Conservation (phyloP, 345 rosid species). For the Raphanus raphanistrum region DNA sequence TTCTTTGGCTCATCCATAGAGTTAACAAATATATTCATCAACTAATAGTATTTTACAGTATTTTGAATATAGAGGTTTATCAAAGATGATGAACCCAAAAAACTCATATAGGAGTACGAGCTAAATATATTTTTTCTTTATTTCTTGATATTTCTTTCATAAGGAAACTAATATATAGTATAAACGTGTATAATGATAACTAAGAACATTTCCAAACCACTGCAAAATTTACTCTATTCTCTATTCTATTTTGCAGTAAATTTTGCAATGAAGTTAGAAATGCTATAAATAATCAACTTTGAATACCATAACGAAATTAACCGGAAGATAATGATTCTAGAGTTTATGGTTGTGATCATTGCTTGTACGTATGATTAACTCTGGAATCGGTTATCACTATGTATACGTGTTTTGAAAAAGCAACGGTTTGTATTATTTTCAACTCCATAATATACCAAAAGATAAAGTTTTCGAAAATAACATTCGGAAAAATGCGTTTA, state of each 20-base stretch:
- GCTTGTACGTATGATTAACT: not conserved
- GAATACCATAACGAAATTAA: not conserved
- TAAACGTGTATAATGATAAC: not conserved
- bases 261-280: too few species aligned
- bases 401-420: not conserved
- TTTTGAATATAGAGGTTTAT: too few species aligned
- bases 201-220: too few species aligned
- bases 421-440: not conserved
- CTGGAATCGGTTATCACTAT: not conserved
- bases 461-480: not conserved
- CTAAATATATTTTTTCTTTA: not conserved
- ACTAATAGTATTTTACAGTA: too few species aligned
- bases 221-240: too few species aligned
- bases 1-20: too few species aligned
- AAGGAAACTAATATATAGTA: not conserved
- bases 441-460: not conserved
- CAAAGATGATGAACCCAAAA: too few species aligned
- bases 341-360: not conserved
- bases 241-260: too few species aligned
- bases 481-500: not conserved
- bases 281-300: not conserved
- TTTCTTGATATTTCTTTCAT: constrained; percentile 6
- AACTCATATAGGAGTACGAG: not conserved
- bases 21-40: too few species aligned
- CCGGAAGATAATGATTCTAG: not conserved